Evolutionary conservation across 2,329 filamentous ascomycete genomes (phyloP).

Genomic region (Sporothrix globosa): DNA sequence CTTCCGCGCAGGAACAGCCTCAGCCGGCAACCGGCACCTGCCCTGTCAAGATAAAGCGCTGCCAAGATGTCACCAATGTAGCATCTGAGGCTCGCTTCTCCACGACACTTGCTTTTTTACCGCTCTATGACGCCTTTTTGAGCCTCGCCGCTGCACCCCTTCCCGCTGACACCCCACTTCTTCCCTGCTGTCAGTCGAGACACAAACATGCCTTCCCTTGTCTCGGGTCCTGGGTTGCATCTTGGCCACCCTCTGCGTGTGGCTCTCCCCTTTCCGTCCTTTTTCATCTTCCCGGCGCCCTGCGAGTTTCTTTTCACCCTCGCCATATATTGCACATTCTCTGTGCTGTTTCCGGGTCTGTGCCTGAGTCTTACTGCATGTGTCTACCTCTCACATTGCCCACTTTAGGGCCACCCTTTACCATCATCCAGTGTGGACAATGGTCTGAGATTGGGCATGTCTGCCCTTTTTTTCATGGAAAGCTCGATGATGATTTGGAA

Average conservation of each 20-base stretch:
- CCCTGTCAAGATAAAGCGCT: constrained; percentile 8
- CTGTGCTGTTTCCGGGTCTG: constrained; percentile 7
- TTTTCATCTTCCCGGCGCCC: background rate
- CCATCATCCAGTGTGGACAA: background rate
- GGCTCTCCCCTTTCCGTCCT: background rate
- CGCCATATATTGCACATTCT: constrained; percentile 18
- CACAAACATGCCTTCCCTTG: constrained; percentile 22
- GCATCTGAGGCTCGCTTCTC: constrained; percentile 17
- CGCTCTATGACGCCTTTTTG: background rate
- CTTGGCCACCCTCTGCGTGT: constrained; percentile 5
- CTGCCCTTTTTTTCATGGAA: constrained; percentile 18
- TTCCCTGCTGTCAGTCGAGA: constrained; percentile 15
- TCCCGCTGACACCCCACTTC: background rate
- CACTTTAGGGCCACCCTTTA: background rate
- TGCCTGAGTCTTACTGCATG: constrained; percentile 25
- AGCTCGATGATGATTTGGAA: background rate
- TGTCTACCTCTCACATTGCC: constrained; percentile 6
- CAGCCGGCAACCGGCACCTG: background rate
- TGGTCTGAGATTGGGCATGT: background rate
- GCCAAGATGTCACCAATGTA: constrained; percentile 16
- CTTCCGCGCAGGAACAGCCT: constrained; percentile 12
- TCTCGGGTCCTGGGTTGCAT: constrained; percentile 3
- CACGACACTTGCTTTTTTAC: too few relatives aligned
- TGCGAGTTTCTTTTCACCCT: constrained; percentile 3
- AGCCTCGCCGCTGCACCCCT: constrained; percentile 11